phyloP scores from a whole-genome alignment of 2,329 filamentous ascomycete species.

The Arthrobotrys musiformis region DNA sequence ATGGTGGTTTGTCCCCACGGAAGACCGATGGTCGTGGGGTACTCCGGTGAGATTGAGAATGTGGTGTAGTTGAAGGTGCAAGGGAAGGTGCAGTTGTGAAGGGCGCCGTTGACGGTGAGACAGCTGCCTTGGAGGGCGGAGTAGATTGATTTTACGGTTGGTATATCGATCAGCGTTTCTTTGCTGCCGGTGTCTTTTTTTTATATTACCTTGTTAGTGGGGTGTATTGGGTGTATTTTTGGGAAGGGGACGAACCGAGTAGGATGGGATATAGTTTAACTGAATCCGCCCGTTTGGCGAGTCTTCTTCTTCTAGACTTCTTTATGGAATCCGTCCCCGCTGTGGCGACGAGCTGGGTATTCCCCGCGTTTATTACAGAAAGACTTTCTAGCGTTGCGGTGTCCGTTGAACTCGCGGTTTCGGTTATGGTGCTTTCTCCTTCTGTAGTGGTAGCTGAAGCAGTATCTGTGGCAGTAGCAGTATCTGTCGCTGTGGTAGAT shows the following conservation, averaged over 20 bases:
- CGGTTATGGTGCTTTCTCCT: background rate
- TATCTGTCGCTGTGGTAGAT: background rate
- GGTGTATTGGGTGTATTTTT: too few relatives aligned
- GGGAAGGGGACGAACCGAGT: conserved; percentile 1
- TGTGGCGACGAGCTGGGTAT: background rate
- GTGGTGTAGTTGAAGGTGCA: conserved; percentile 33
- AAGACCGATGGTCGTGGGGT: conserved; percentile 14
- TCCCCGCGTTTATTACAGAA: background rate
- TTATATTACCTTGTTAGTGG: too few relatives aligned
- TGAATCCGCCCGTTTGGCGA: background rate
- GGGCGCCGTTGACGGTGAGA: conserved; percentile 23
- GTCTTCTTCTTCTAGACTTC: background rate
- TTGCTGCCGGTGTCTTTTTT: conserved; percentile 36
- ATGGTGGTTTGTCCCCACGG: conserved; percentile 38
- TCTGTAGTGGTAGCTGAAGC: background rate
- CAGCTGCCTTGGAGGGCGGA: conserved; percentile 43
- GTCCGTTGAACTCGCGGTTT: background rate
- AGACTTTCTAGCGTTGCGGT: background rate
- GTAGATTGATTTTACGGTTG: conserved; percentile 46
- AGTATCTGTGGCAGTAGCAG: background rate
- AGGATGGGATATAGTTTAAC: conserved; percentile 19
- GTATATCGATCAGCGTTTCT: conserved; percentile 28
- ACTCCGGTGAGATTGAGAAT: conserved; percentile 36
- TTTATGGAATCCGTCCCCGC: background rate
- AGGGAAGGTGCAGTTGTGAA: conserved; percentile 52